A percentile compares a stretch with the other conserved stretches of the same genome.
Conservation (phyloP, 768 basidiomycete genomes). For the Mycena vulgaris region DNA sequence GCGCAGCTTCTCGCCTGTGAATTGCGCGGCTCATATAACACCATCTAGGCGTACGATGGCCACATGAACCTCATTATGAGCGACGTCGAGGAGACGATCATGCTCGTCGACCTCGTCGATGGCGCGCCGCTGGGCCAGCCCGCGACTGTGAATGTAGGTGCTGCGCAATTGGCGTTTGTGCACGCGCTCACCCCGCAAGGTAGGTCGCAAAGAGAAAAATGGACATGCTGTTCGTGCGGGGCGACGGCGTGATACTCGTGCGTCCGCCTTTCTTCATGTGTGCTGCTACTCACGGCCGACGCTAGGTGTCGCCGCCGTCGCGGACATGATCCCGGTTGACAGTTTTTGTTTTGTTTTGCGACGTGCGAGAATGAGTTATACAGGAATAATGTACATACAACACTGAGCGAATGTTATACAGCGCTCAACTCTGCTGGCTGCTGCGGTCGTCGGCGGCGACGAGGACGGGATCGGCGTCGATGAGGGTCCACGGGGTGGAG, state of each 20-base stretch:
- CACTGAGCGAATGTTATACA: too few relatives aligned
- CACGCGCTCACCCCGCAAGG: not conserved
- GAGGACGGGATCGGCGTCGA: constrained; percentile 31
- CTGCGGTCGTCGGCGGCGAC: constrained; percentile 13
- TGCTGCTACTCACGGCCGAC: constrained; percentile 12
- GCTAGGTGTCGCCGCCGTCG: constrained; percentile 87
- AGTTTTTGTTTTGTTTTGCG: constrained; percentile 32
- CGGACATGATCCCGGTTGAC: constrained; percentile 65
- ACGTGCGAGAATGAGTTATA: constrained; percentile 4
- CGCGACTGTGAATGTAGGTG: constrained; percentile 75
- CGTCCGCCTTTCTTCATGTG: constrained; percentile 46
- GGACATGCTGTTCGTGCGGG: constrained; percentile 98
- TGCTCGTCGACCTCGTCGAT: constrained; percentile 92
- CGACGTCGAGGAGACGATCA: constrained; percentile 97
- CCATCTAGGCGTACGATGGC: constrained; percentile 94
- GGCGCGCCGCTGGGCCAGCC: constrained; percentile 65
- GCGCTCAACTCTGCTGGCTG: too few relatives aligned
- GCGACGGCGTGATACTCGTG: constrained; percentile 97
- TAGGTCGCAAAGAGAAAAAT: constrained; percentile 94
- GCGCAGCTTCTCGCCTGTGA: constrained; percentile 24
- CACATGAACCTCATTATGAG: constrained; percentile 99
- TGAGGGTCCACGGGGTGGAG: constrained; percentile 45
- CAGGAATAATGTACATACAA: constrained; percentile 36
- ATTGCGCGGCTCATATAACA: constrained; percentile 32
- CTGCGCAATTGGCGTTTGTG: not conserved